Base-by-base conservation (phyloP, 805 yeast genomes). In the Saccharomycopsis amapae region DNA sequence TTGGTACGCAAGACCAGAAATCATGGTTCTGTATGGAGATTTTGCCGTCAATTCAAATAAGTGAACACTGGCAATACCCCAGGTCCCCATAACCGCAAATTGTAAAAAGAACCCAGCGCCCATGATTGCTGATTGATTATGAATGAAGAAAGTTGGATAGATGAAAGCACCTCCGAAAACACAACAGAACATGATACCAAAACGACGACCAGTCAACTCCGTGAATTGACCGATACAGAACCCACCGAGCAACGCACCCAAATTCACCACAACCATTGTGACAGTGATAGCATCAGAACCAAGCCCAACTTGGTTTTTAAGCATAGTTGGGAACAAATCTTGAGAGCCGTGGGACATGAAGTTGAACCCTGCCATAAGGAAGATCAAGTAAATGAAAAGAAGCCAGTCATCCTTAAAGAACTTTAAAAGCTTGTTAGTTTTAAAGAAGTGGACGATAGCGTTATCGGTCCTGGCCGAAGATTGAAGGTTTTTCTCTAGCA, bases 41-140 rank as follows among this genome's bases (percentile, higher is more conserved):
- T 80, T 80, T 34, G 81, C 46, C n/a, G 44, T 69, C 51, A 80
- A 66, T 60, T 78, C 84, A 3, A 78, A 67, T 44, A 79, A 63
- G 60, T 78, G 81, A 48, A 77, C 68, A 44, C 85, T 85, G 44
- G 74, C 67, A 35, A 77, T 78, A 55, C 85, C 85, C 80, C 82
- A 79, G 23, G 79, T 77, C 56, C 85, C 85, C 62, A 78, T 83
- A 44, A 79, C 83, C 49, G 72, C 75, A 57, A 74, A 74, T 57
- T 78, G 84, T 49, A 78, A 61, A 63, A 75, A 77, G 59, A 78
- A 78, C 1, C 65, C 82, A 51, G 79, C 81, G 0, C 79, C 81
- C 53, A 73, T 72, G 48, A 75, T 70, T 15, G 71, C 79, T 35
- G 63, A 58, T 32, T 64, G 62, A 28, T 61, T 60, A 60, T 69